phyloP scores from a whole-genome alignment of 2,329 filamentous ascomycete genomes.

The Ascochyta clinopodiicola region DNA sequence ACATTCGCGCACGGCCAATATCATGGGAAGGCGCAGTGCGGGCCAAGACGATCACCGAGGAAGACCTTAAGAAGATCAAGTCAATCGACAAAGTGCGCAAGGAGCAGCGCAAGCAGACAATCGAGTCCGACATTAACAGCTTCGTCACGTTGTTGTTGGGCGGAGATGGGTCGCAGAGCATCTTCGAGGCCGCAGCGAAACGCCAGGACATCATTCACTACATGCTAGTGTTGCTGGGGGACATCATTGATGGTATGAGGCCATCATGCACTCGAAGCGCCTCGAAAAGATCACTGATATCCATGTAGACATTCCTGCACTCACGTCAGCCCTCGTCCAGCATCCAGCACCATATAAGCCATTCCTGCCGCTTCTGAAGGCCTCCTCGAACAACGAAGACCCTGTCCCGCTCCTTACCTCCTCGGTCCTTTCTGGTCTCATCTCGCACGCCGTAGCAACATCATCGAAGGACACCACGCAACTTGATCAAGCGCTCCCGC shows the following conservation, averaged over 20 bases:
- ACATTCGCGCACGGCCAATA: slow-evolving; percentile 94
- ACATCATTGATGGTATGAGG: slow-evolving; percentile 79
- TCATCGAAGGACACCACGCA: slow-evolving; percentile 66
- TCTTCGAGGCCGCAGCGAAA: slow-evolving; percentile 81
- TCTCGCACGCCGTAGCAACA: slow-evolving; percentile 68
- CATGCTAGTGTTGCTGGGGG: slow-evolving; percentile 85
- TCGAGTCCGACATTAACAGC: slow-evolving; percentile 79
- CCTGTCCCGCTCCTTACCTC: slow-evolving; percentile 89
- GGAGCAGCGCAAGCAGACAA: slow-evolving; percentile 82
- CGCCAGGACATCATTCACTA: slow-evolving; percentile 93
- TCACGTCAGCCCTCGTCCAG: slow-evolving; percentile 77
- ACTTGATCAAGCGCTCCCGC: slow-evolving; percentile 77
- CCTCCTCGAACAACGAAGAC: slow-evolving; percentile 83
- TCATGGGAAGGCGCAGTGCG: slow-evolving; percentile 97
- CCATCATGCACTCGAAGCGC: background rate
- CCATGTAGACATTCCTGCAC: slow-evolving; percentile 73
- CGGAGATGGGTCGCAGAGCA: slow-evolving; percentile 67
- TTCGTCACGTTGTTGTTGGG: slow-evolving; percentile 85
- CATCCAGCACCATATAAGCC: slow-evolving; percentile 75
- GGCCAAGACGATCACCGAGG: slow-evolving; percentile 90
- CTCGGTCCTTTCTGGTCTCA: slow-evolving; percentile 80
- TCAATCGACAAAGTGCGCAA: slow-evolving; percentile 95
- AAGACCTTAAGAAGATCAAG: slow-evolving; percentile 93
- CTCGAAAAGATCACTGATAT: slow-evolving; percentile 22
- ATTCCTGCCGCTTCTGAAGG: slow-evolving; percentile 82